Conservation (phyloP, 805 yeast species). For the Zygotorulaspora sp. region DNA sequence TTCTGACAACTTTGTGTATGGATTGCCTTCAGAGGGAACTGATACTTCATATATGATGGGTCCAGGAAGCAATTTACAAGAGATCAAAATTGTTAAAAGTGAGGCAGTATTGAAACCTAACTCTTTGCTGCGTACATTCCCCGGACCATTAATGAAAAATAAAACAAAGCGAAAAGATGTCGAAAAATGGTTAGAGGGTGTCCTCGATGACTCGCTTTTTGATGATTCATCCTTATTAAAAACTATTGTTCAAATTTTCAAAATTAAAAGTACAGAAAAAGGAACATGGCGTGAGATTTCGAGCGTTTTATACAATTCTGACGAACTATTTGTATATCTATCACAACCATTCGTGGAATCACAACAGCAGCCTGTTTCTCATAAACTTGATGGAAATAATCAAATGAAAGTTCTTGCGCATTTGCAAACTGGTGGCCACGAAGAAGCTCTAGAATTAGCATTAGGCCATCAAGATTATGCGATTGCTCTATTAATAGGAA, state of each 20-base stretch:
- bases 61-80: conserved; percentile 17
- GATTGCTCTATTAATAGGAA: conserved; percentile 66
- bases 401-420: conserved; percentile 35
- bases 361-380: conserved; percentile 35
- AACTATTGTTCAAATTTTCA: conserved; percentile 24
- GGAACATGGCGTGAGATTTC: conserved; percentile 35
- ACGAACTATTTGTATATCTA: conserved; percentile 27
- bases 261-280: conserved; percentile 25
- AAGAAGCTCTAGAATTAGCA: conserved; percentile 60
- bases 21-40: conserved; percentile 37
- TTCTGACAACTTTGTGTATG: conserved; percentile 42
- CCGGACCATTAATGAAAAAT: conserved; percentile 48
- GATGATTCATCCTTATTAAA: conserved; percentile 20
- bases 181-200: conserved; percentile 59
- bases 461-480: conserved; percentile 69
- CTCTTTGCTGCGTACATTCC: conserved; percentile 33
- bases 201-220: conserved; percentile 24
- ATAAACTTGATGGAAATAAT: conserved; percentile 36
- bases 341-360: conserved; percentile 20
- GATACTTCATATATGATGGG: conserved; percentile 30
- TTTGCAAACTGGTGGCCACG: conserved; percentile 59
- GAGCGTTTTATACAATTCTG: conserved; percentile 31
- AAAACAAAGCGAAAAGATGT: conserved; percentile 63
- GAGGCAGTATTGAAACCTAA: conserved; percentile 35
- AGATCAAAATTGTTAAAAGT: conserved; percentile 38